Evolutionary conservation across 176 grass and related monocot genomes (phyloP), one percentile per base, ranked within the genome.

Genomic region (Oryza coarctata): DNA sequence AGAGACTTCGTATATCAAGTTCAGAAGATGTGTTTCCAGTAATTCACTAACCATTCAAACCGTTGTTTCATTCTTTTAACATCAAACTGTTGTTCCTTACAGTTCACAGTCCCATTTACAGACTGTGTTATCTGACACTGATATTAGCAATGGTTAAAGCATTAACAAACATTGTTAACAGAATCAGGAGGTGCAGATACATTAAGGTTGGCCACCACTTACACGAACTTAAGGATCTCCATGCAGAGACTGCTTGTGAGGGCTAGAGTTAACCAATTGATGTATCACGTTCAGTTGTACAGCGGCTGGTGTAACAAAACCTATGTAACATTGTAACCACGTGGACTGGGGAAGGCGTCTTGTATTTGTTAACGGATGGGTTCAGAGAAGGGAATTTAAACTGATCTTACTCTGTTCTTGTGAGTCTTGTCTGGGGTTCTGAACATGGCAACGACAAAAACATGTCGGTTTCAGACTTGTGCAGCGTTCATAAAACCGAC

Each of bases 191-290:
- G 75, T 69, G 23, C 38, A 49, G 62, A 30, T 14, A 18, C 44
- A 34, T 15, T 80, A 35, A 88, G 2, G 75, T n/a, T 33, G 76
- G 35, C 27, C 12, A 86, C 18, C 26, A 27, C 63, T 75, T n/a
- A n/a, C n/a, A n/a, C n/a, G 43, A 74, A 31, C 44, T 9, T 75
- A 28, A 69, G 39, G 36, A 25, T 60, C 60, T 67, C 12, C 44
- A 27, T 27, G 60, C 34, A 36, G 26, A 58, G 28, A 40, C 32
- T 11, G 41, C 12, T 25, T 78, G 22, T 70, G 13, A n/a, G 28
- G 68, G 0, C 5, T 41, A 0, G 44, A 67, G n/a, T n/a, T n/a
- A n/a, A n/a, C n/a, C n/a, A n/a, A n/a, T n/a, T n/a, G 47, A 43
- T 83, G 57, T 73, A 44, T 18, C 27, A 32, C 47, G 22, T 9